These are phyloP conservation scores for Oryza longistaminata DNA, from an alignment of 176 grass and related monocot genomes.

Conservation along the genomic window DNA sequence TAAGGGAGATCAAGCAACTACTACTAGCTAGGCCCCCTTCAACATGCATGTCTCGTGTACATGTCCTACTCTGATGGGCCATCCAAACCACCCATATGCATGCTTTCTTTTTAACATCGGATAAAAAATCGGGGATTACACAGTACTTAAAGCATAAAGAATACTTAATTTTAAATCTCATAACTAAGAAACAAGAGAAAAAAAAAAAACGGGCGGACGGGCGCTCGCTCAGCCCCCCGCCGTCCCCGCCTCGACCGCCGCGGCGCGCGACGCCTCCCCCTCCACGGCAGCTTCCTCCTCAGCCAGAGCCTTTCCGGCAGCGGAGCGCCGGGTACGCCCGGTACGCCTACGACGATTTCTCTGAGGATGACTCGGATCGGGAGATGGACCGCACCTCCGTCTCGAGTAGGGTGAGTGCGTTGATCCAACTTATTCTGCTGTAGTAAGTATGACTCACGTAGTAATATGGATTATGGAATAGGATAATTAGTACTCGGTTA, in stretches of 20 bases:
- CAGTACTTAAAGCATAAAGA: no score
- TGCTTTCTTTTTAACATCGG: no score
- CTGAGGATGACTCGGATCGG: slow-evolving; percentile 86
- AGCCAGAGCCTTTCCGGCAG: slow-evolving; percentile 47
- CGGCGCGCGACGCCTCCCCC: slow-evolving; percentile 17
- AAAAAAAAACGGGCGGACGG: slow-evolving; percentile 1
- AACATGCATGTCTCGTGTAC: background rate
- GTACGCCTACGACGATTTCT: slow-evolving; percentile 79
- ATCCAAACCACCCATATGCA: no score
- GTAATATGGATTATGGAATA: background rate
- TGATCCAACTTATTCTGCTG: background rate
- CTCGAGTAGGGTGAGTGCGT: slow-evolving; percentile 56
- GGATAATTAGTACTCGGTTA: background rate
- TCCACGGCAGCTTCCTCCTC: slow-evolving; percentile 12
- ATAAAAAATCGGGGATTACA: no score
- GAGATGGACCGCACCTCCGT: slow-evolving; percentile 52
- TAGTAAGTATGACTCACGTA: background rate
- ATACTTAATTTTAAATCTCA: no score
- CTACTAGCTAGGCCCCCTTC: background rate
- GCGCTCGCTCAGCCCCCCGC: slow-evolving; percentile 39
- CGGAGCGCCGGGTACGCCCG: slow-evolving; percentile 61
- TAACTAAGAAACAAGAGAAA: no score
- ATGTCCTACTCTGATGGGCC: background rate
- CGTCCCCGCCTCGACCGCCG: slow-evolving; percentile 20
- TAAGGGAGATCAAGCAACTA: background rate